Conservation (phyloP, 345 rosid species). For the Corymbia maculata region DNA sequence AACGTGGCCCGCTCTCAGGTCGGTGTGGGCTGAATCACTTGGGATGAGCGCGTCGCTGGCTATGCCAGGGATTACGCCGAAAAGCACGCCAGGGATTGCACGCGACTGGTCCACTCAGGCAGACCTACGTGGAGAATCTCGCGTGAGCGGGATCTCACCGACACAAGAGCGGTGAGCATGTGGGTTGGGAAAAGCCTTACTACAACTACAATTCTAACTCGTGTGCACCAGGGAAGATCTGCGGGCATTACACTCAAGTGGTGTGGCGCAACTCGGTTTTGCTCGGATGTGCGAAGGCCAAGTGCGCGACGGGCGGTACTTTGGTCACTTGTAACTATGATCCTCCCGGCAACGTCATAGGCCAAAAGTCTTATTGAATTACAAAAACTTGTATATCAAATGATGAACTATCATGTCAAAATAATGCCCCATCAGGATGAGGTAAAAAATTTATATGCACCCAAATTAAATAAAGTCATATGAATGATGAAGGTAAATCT, state of each 20-base stretch:
- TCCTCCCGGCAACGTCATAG: too few species aligned
- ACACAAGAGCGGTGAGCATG: neutral
- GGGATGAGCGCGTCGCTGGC: slow-evolving; percentile 25
- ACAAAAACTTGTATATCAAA: neutral
- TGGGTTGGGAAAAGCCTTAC: neutral
- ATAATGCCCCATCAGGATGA: neutral
- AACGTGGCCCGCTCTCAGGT: slow-evolving; percentile 16
- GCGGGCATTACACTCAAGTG: slow-evolving; percentile 11
- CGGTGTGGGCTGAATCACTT: slow-evolving; percentile 11
- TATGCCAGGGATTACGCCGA: slow-evolving; percentile 23
- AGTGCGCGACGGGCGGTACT: too few species aligned
- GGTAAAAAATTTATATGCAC: neutral
- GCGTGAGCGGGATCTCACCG: neutral
- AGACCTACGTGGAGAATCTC: neutral
- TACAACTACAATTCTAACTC: slow-evolving; percentile 4
- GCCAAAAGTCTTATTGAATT: too few species aligned
- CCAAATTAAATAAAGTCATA: neutral
- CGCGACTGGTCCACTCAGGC: neutral
- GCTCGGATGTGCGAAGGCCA: too few species aligned
- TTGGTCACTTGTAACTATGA: too few species aligned
- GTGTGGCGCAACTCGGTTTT: slow-evolving; percentile 7
- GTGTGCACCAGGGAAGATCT: neutral
- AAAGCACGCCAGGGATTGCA: slow-evolving; percentile 10
- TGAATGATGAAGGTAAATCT: neutral
- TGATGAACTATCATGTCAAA: neutral